These are phyloP conservation scores for Aspergillus japonicus DNA, from an alignment of 2,329 filamentous ascomycete species.

Conservation along the genomic window DNA sequence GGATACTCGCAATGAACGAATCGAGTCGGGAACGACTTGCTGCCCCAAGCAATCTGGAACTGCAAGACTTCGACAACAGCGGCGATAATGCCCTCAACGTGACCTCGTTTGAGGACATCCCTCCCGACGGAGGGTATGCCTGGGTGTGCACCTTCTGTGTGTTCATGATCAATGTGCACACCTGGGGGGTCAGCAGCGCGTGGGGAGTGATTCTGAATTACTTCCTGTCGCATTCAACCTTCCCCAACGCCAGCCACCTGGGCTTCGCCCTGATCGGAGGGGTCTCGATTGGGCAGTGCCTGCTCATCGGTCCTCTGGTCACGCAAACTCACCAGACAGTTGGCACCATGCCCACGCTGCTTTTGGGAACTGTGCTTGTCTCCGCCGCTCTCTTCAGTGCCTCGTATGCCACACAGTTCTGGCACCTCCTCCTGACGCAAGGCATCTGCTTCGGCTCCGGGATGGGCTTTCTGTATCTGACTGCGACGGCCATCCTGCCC, in stretches of 20 bases:
- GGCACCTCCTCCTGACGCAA: not conserved
- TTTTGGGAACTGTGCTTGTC: not conserved
- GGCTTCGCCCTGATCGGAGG: not conserved
- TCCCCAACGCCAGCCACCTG: slow-evolving; percentile 18
- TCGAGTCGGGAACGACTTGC: too few species aligned
- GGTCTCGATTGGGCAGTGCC: not conserved
- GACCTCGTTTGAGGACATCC: slow-evolving; percentile 10
- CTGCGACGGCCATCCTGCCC: too few species aligned
- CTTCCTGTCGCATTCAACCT: slow-evolving; percentile 37
- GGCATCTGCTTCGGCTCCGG: too few species aligned
- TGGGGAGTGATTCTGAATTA: slow-evolving; percentile 47
- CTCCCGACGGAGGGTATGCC: slow-evolving; percentile 33
- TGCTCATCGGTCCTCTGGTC: not conserved
- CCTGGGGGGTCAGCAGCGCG: slow-evolving; percentile 32
- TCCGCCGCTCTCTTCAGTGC: not conserved
- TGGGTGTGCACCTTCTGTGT: slow-evolving; percentile 29
- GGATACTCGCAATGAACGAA: too few species aligned
- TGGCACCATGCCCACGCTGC: not conserved
- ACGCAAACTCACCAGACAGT: not conserved
- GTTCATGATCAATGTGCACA: slow-evolving; percentile 33
- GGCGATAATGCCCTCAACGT: not conserved
- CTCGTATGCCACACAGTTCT: not conserved
- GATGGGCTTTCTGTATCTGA: too few species aligned
- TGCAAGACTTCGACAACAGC: too few species aligned
- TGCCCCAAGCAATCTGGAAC: too few species aligned